Evolutionary conservation across 257 asterid species (phyloP).

Genomic region (Fraxinus anomala): DNA sequence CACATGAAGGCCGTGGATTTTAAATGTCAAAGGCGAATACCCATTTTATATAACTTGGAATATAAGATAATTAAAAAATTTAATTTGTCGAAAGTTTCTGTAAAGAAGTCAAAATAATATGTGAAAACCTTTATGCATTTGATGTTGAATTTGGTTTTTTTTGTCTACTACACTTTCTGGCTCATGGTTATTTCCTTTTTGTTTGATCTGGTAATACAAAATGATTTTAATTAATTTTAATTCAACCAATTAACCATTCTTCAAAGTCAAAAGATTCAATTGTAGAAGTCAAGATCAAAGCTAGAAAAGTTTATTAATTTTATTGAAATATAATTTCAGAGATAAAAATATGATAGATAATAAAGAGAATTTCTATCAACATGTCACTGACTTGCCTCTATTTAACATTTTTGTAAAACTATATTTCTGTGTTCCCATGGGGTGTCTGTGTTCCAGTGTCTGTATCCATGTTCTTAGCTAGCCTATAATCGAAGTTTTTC

Average conservation of each 20-base stretch:
- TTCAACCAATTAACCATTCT: neutral
- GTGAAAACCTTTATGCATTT: too few species aligned
- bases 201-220: neutral
- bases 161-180: too few species aligned
- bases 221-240: too few species aligned
- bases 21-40: neutral
- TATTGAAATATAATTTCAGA: neutral
- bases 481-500: too few species aligned
- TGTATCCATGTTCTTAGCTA: too few species aligned
- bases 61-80: too few species aligned
- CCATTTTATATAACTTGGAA: too few species aligned
- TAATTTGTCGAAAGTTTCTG: too few species aligned
- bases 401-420: neutral
- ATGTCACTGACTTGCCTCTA: neutral
- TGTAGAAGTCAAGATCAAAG: neutral
- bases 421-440: neutral
- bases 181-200: too few species aligned
- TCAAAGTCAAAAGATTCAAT: neutral
- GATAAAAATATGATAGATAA: neutral
- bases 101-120: too few species aligned
- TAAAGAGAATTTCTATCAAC: neutral
- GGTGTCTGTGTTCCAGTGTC: neutral
- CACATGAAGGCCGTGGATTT: neutral
- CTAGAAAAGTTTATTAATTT: neutral
- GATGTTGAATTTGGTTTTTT: too few species aligned